phyloP scores from a whole-genome alignment of 1,284 basidiomycete species.

The Flammula alnicola region DNA sequence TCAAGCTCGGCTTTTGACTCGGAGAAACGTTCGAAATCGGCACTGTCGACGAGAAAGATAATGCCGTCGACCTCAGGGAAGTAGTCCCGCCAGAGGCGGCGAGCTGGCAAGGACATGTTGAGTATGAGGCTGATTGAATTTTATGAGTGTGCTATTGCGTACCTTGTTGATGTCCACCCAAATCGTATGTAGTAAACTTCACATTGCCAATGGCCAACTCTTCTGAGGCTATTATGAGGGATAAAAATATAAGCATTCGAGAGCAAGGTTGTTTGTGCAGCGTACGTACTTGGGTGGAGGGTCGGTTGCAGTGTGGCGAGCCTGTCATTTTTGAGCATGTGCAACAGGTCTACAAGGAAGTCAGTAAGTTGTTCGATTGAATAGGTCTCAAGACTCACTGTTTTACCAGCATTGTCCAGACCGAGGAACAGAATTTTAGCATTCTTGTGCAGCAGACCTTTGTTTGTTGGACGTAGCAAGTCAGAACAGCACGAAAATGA shows the following conservation, averaged over 20 bases:
- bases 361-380: conserved; percentile 11
- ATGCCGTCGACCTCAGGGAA: conserved; percentile 99
- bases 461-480: conserved; percentile 12
- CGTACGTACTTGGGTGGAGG: conserved; percentile 89
- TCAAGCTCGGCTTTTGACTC: conserved; percentile 98
- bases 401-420: conserved; percentile 99
- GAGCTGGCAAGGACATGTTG: conserved; percentile 58
- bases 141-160: conserved; percentile 29
- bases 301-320: conserved; percentile 98
- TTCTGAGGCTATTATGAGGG: conserved; percentile 79
- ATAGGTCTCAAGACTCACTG: conserved; percentile 57
- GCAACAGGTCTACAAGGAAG: conserved; percentile 82
- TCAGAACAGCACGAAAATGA: conserved; percentile 3
- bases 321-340: conserved; percentile 99
- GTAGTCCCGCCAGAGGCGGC: conserved; percentile 99
- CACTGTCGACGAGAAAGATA: conserved; percentile 97
- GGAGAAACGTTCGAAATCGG: conserved; percentile 94
- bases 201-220: conserved; percentile 99
- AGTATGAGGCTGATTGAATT: conserved; percentile 10
- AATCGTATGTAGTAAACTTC: conserved; percentile 98
- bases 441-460: conserved; percentile 97
- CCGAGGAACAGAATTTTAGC: conserved; percentile 99
- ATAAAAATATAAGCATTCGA: conserved; percentile 10
- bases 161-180: conserved; percentile 98
- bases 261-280: conserved; percentile 11